These are phyloP conservation scores for Metschnikowia lachancei DNA, from an alignment of 805 yeast species.

Conservation along the genomic window DNA sequence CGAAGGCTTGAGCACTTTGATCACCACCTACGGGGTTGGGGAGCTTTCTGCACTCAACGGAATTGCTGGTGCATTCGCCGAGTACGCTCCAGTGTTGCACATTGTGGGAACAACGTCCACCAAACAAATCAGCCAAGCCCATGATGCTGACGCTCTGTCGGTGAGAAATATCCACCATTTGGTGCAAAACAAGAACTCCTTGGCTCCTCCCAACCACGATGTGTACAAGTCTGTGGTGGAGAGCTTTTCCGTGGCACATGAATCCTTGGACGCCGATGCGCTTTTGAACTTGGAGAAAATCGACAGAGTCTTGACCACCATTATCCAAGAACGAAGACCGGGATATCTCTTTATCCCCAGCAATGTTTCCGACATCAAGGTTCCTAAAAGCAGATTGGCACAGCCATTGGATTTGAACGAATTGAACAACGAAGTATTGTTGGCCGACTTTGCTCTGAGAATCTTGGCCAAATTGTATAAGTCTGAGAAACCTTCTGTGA, in stretches of 20 bases:
- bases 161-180: constrained; percentile 53
- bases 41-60: constrained; percentile 85
- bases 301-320: constrained; percentile 60
- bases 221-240: constrained; percentile 65
- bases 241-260: constrained; percentile 48
- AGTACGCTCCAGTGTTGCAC: constrained; percentile 74
- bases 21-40: constrained; percentile 86
- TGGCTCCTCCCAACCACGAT: constrained; percentile 58
- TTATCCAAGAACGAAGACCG: constrained; percentile 63
- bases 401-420: constrained; percentile 18
- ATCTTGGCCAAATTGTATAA: constrained; percentile 52
- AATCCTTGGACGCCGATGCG: constrained; percentile 33
- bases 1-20: constrained; percentile 56
- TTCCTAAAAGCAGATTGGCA: constrained; percentile 24
- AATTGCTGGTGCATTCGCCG: constrained; percentile 78
- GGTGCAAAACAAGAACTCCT: constrained; percentile 49
- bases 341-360: constrained; percentile 79
- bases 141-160: constrained; percentile 2
- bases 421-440: constrained; percentile 15
- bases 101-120: constrained; percentile 66
- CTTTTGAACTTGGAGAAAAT: constrained; percentile 47
- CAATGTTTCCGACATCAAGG: constrained; percentile 52
- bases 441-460: constrained; percentile 23
- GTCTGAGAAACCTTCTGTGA: constrained; percentile 57
- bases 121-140: constrained; percentile 25